Percentiles rank a stretch among this genome's conserved stretches.
These are phyloP conservation scores for Acer saccharum DNA, from an alignment of 345 rosid genomes.

Conservation along the genomic window DNA sequence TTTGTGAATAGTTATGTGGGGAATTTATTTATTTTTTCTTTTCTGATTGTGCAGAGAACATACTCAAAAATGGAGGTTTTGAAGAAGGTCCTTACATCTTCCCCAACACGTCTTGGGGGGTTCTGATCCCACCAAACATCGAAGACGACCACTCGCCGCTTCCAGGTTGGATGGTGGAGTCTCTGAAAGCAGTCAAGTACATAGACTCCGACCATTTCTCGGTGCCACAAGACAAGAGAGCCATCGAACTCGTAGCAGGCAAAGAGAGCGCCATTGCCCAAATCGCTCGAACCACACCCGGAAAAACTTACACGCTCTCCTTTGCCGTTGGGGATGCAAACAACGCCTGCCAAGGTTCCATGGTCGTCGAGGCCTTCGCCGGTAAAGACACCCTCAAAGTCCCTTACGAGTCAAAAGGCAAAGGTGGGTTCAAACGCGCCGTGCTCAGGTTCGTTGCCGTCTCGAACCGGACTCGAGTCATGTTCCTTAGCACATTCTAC, in stretches of 20 bases:
- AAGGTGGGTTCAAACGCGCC: constrained; percentile 68
- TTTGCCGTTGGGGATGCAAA: constrained; percentile 75
- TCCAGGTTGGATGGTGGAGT: constrained; percentile 82
- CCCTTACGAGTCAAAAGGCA: constrained; percentile 68
- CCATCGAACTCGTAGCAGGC: constrained; percentile 79
- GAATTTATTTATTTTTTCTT: no score
- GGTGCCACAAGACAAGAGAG: constrained; percentile 67
- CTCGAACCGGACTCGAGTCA: constrained; percentile 50
- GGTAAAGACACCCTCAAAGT: constrained; percentile 56
- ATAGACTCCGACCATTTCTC: constrained; percentile 66
- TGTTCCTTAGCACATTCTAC: constrained; percentile 76
- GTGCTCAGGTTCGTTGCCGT: constrained; percentile 52
- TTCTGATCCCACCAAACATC: constrained; percentile 71
- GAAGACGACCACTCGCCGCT: constrained; percentile 83
- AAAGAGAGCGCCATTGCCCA: constrained; percentile 89
- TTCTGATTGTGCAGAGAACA: constrained; percentile 45
- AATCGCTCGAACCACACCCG: constrained; percentile 50
- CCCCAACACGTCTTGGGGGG: constrained; percentile 75
- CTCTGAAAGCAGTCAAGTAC: constrained; percentile 89
- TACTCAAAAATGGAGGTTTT: constrained; percentile 70
- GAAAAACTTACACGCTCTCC: constrained; percentile 56
- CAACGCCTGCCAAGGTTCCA: constrained; percentile 67
- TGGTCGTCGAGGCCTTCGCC: constrained; percentile 79
- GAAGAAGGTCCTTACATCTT: constrained; percentile 85
- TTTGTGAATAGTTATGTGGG: no score